Evolutionary conservation across 305 asterid genomes (phyloP).

Genomic region (Rubia balearica): DNA sequence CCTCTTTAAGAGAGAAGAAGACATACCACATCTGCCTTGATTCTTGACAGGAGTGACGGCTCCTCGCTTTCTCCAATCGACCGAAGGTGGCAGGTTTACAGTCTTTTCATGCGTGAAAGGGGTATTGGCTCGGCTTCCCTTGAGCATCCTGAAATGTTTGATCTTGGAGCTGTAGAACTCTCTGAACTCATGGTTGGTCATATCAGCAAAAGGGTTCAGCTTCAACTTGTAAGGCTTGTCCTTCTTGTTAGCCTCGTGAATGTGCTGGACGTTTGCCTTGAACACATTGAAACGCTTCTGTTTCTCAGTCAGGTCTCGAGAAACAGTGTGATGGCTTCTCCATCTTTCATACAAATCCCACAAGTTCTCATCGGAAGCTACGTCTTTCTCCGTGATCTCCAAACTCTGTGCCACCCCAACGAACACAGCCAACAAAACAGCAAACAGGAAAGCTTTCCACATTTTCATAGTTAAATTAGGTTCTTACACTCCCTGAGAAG

Average conservation of each 20-base stretch:
- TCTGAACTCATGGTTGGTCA: constrained; percentile 71
- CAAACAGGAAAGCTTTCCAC: constrained; percentile 29
- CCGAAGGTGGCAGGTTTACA: constrained; percentile 41
- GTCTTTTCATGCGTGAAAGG: constrained; percentile 49
- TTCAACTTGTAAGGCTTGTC: constrained; percentile 71
- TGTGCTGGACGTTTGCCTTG: constrained; percentile 53
- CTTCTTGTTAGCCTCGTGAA: constrained; percentile 60
- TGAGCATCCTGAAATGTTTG: constrained; percentile 50
- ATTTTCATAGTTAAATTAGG: constrained; percentile 24
- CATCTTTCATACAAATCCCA: constrained; percentile 67
- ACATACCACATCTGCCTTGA: constrained; percentile 81
- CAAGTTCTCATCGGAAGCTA: constrained; percentile 54
- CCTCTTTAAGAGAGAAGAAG: neutral
- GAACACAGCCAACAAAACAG: constrained; percentile 30
- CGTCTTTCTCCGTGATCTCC: constrained; percentile 63
- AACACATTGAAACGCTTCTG: constrained; percentile 68
- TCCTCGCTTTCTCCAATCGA: constrained; percentile 81
- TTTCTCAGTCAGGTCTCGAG: constrained; percentile 54
- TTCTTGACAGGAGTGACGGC: constrained; percentile 65
- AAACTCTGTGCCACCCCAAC: constrained; percentile 38
- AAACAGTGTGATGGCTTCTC: constrained; percentile 67
- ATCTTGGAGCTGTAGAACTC: constrained; percentile 51
- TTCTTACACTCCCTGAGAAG: constrained; percentile 4
- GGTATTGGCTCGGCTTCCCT: constrained; percentile 36
- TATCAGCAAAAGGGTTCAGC: constrained; percentile 70